Base-by-base conservation (phyloP, 2,329 filamentous ascomycete species). In the Colletotrichum orchidophilum region DNA sequence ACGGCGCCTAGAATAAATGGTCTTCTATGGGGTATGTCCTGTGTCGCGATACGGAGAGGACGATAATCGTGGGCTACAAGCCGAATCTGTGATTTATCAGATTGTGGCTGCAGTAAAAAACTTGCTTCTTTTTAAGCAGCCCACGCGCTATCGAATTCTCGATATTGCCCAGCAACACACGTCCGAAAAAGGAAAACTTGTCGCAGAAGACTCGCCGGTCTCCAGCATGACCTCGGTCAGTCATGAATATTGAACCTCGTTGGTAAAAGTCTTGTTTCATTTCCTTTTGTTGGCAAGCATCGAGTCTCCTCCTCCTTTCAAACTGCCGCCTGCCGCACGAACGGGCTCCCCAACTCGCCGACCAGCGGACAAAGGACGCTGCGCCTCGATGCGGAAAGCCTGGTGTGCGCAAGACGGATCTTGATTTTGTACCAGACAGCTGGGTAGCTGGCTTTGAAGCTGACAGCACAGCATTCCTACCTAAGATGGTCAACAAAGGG, bases 51-150 rank as follows among this genome's bases (percentile, higher is more conserved):
- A 39, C 42, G 27, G 59, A 27, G 59, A 27, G 33, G 13, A 31
- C 42, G 21, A 27, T n/a, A 33, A 68, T 59, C 33, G 42, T n/a
- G 31, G 26, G 9, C 26, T 24, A 2, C 42, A 54, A 53, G 26
- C 26, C 53, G 13, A 29, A 68, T 68, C 64, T 63, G 7, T 46
- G 35, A n/a, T 49, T n/a, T 15, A 57, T 63, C 58, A 31, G 15
- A 39, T 54, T 63, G 69, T 62, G 69, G 46, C 69, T 68, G 27
- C 53, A 59, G 64, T 27, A 21, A n/a, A n/a, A 59, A 46, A 33
- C 39, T 21, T 18, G 42, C 33, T 59, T 42, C 24, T 46, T 21
- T 57, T 35, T 27, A 2, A 3, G 8, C 26, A 54, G 12, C 4
- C 11, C 27, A 26, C 27, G 21, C 53, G 52, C 52, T 31, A 54